Conservation (phyloP, 331 rosid species). For the Rosa hybrid region DNA sequence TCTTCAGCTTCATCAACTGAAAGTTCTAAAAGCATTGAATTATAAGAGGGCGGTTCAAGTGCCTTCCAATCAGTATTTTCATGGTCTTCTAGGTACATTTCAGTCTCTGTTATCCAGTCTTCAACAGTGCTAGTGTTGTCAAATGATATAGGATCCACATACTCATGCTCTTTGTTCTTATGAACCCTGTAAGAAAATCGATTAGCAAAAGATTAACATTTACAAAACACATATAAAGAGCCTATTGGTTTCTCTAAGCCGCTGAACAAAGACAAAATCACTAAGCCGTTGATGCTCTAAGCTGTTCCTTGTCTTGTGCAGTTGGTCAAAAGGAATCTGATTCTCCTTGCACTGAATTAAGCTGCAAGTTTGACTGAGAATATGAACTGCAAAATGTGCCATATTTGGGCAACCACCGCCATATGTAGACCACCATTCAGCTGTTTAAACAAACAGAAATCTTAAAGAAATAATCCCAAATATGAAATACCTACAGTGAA, state of each 20-base stretch:
- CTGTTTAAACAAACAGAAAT: slow-evolving; percentile 24
- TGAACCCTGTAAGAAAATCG: slow-evolving; percentile 13
- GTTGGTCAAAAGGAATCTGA: slow-evolving; percentile 18
- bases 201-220: slow-evolving; percentile 1
- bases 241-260: slow-evolving; percentile 9
- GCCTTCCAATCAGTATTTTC: slow-evolving; percentile 25
- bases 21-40: slow-evolving; percentile 26
- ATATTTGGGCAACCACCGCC: slow-evolving; percentile 33
- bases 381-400: slow-evolving; percentile 12
- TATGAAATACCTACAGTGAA: background rate
- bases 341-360: slow-evolving; percentile 17
- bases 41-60: slow-evolving; percentile 28
- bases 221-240: background rate
- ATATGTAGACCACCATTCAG: slow-evolving; percentile 40
- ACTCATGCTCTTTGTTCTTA: slow-evolving; percentile 9
- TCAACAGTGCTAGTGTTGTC: slow-evolving; percentile 10
- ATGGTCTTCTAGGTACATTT: slow-evolving; percentile 15
- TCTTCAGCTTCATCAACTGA: slow-evolving; percentile 28
- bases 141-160: slow-evolving; percentile 22
- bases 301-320: slow-evolving; percentile 24
- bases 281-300: slow-evolving; percentile 28
- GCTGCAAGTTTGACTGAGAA: slow-evolving; percentile 37
- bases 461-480: background rate
- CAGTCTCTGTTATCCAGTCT: slow-evolving; percentile 28
- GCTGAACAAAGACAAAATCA: slow-evolving; percentile 31